phyloP scores from a whole-genome alignment of 1,139 yeast genomes.

The Pneumocystis sp. region DNA sequence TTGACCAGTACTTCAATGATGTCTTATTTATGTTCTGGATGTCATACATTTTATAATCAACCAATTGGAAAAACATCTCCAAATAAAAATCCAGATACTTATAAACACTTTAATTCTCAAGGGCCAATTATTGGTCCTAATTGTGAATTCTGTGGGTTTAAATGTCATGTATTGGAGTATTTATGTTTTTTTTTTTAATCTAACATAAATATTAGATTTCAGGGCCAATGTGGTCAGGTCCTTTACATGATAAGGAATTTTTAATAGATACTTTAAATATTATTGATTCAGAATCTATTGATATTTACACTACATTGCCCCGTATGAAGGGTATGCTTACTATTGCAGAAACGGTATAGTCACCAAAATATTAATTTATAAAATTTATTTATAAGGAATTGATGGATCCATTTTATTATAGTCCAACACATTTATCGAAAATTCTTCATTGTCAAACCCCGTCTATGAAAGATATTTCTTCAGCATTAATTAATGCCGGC shows the following conservation, averaged over 20 bases:
- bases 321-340: conserved; percentile 88
- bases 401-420: conserved; percentile 60
- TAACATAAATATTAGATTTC: conserved; percentile 31
- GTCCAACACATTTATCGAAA: conserved; percentile 61
- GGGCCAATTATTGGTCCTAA: conserved; percentile 41
- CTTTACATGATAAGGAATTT: conserved; percentile 53
- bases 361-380: not conserved
- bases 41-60: conserved; percentile 59
- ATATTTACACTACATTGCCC: conserved; percentile 58
- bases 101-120: conserved; percentile 41
- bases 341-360: conserved; percentile 56
- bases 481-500: conserved; percentile 80
- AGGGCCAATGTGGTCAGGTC: conserved; percentile 95
- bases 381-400: conserved; percentile 2
- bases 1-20: conserved; percentile 48
- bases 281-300: conserved; percentile 33
- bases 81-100: conserved; percentile 21
- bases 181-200: not conserved
- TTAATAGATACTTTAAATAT: conserved; percentile 46
- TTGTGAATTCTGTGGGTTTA: conserved; percentile 58
- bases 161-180: conserved; percentile 32
- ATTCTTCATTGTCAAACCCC: conserved; percentile 73
- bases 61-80: conserved; percentile 46
- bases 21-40: conserved; percentile 74
- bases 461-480: conserved; percentile 51